phyloP scores from a whole-genome alignment of 2,329 filamentous ascomycete species.

The Alternaria sp. region DNA sequence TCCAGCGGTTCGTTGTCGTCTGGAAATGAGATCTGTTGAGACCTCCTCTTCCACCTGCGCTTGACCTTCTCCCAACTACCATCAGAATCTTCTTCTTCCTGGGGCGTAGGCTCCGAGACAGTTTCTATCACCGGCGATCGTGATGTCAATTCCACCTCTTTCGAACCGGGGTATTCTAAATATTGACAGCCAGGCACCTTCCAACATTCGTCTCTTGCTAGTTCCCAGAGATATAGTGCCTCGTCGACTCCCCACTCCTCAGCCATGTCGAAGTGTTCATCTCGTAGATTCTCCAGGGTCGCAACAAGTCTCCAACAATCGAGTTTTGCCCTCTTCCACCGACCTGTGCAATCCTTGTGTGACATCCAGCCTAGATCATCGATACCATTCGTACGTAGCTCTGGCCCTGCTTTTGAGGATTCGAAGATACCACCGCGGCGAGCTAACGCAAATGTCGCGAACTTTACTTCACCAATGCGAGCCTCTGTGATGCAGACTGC shows the following conservation, averaged over 20 bases:
- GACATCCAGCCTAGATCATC: background rate
- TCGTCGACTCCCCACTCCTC: conserved; percentile 3
- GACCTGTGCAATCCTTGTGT: background rate
- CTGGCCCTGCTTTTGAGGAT: background rate
- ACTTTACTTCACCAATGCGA: conserved; percentile 12
- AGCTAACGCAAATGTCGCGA: conserved; percentile 6
- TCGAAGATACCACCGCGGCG: conserved; percentile 20
- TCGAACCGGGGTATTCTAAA: background rate
- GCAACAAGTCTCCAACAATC: conserved; percentile 2
- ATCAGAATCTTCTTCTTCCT: background rate
- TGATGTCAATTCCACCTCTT: background rate
- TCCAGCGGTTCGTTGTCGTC: background rate
- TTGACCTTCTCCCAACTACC: background rate
- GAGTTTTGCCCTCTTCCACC: conserved; percentile 10
- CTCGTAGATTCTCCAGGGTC: conserved; percentile 9
- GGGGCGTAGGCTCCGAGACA: background rate
- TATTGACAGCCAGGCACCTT: conserved; percentile 5
- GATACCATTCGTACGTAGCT: background rate
- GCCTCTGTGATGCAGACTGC: conserved; percentile 10
- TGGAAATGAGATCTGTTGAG: background rate
- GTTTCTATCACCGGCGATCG: background rate
- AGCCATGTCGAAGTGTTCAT: background rate
- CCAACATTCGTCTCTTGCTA: conserved; percentile 6
- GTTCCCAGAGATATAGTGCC: conserved; percentile 12
- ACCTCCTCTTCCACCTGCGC: background rate